Conservation (phyloP, 2,329 filamentous ascomycete species). For the Fusarium pilosicola region DNA sequence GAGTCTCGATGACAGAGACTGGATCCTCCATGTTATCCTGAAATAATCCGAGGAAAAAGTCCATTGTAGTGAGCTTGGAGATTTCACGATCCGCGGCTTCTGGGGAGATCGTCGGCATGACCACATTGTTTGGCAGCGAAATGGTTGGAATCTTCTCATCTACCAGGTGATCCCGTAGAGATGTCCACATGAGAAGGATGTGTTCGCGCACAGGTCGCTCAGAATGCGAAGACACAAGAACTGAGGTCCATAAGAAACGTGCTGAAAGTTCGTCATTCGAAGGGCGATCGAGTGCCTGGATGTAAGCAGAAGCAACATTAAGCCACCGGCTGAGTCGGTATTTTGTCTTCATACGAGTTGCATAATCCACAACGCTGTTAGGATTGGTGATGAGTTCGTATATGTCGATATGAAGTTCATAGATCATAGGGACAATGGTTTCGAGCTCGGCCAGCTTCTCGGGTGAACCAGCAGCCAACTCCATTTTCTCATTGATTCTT, state of each 20-base stretch:
- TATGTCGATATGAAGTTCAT: slow-evolving; percentile 70
- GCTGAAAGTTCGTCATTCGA: slow-evolving; percentile 54
- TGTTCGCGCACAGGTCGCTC: slow-evolving; percentile 66
- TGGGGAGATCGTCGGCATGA: slow-evolving; percentile 87
- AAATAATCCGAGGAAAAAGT: slow-evolving; percentile 93
- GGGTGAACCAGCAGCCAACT: slow-evolving; percentile 38
- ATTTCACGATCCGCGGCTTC: slow-evolving; percentile 90
- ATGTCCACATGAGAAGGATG: slow-evolving; percentile 67
- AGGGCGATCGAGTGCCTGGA: slow-evolving; percentile 50
- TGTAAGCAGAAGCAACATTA: slow-evolving; percentile 58
- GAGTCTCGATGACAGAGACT: slow-evolving; percentile 84
- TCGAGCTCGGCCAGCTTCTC: slow-evolving; percentile 51
- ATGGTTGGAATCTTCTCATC: slow-evolving; percentile 58
- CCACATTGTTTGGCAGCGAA: slow-evolving; percentile 81
- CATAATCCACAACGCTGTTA: slow-evolving; percentile 62
- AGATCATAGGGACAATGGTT: slow-evolving; percentile 65
- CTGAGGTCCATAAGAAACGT: slow-evolving; percentile 68
- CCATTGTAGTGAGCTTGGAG: slow-evolving; percentile 92
- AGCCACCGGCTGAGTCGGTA: slow-evolving; percentile 63
- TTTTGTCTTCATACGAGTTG: slow-evolving; percentile 60
- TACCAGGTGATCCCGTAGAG: slow-evolving; percentile 62
- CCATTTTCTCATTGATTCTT: slow-evolving; percentile 57
- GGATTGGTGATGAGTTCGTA: slow-evolving; percentile 68
- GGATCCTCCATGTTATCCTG: slow-evolving; percentile 84
- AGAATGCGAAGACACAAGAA: slow-evolving; percentile 62